These are phyloP conservation scores for Leccinum disarticulatum DNA, from an alignment of 768 basidiomycete genomes.

Conservation along the genomic window DNA sequence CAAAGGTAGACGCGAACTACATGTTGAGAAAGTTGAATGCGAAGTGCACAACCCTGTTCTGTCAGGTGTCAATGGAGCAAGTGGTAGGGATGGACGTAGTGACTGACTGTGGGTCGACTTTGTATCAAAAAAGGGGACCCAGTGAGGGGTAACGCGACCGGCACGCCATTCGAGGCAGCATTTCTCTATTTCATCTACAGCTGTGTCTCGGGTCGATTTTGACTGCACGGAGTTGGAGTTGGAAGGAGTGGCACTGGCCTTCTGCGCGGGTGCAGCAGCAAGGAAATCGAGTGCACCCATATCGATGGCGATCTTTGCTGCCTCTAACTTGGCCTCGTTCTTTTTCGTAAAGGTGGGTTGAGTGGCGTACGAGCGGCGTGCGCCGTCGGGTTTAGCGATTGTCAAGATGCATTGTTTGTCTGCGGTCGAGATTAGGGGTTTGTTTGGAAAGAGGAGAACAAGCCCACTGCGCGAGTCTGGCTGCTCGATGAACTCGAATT, in stretches of 20 bases:
- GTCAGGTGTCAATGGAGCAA: conserved; percentile 3
- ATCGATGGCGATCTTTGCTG: conserved; percentile 52
- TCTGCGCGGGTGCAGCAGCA: conserved; percentile 17
- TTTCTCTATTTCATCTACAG: conserved; percentile 47
- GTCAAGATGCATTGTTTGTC: conserved; percentile 63
- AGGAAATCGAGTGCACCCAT: conserved; percentile 65
- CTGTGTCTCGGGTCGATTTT: neutral
- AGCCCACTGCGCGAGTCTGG: conserved; percentile 36
- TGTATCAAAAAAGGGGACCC: conserved; percentile 50
- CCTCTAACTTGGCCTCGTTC: conserved; percentile 54
- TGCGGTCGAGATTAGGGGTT: conserved; percentile 25
- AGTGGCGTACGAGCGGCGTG: conserved; percentile 53
- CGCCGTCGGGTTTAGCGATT: conserved; percentile 54
- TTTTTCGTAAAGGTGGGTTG: conserved; percentile 43
- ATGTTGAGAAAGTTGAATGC: conserved; percentile 52
- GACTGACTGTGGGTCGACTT: conserved; percentile 45
- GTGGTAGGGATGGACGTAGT: neutral
- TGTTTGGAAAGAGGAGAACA: no score
- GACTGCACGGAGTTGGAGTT: neutral
- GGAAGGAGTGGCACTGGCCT: neutral
- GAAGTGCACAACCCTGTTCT: conserved; percentile 58
- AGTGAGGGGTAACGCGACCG: conserved; percentile 49
- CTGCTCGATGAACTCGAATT: conserved; percentile 50
- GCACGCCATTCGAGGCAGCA: conserved; percentile 57
- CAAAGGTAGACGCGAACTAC: conserved; percentile 53